Evolutionary conservation across 2,329 filamentous ascomycete species (phyloP).

Genomic region (Talaromyces sp.): DNA sequence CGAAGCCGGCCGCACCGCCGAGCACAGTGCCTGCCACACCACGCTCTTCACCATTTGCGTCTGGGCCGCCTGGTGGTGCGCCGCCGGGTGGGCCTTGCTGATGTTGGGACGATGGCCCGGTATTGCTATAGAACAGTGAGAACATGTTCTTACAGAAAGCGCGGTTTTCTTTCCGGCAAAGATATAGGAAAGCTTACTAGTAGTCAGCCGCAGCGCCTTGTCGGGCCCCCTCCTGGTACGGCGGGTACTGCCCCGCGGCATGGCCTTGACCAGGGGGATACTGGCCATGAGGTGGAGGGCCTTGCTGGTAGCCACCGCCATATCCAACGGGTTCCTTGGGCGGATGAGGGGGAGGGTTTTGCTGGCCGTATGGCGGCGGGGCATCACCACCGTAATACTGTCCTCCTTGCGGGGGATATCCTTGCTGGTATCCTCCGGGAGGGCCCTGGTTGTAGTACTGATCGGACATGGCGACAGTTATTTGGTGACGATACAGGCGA

Average conservation of each 20-base stretch:
- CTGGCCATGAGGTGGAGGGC: background rate
- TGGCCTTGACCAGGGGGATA: background rate
- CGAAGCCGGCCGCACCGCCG: slow-evolving; percentile 53
- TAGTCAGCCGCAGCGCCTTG: slow-evolving; percentile 9
- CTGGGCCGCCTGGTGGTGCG: slow-evolving; percentile 4
- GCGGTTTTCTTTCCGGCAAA: background rate
- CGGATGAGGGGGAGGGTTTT: slow-evolving; percentile 26
- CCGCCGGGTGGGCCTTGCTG: background rate
- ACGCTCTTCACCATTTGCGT: slow-evolving; percentile 46
- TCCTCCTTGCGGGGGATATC: slow-evolving; percentile 13
- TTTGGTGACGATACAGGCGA: background rate
- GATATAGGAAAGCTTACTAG: slow-evolving; percentile 1
- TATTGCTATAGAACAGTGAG: slow-evolving; percentile 5
- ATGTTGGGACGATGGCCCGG: slow-evolving; percentile 11
- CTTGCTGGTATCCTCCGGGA: background rate
- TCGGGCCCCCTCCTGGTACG: background rate
- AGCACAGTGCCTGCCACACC: slow-evolving; percentile 54
- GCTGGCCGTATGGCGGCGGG: slow-evolving; percentile 8
- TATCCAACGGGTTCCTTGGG: slow-evolving; percentile 24
- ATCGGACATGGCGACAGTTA: slow-evolving; percentile 8
- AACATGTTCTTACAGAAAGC: background rate
- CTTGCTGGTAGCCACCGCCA: slow-evolving; percentile 17
- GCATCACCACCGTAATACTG: slow-evolving; percentile 14
- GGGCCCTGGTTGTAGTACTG: slow-evolving; percentile 4
- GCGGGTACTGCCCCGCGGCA: background rate